These are phyloP conservation scores for Corchorus olitorius DNA, from an alignment of 345 rosid species.

Conservation along the genomic window DNA sequence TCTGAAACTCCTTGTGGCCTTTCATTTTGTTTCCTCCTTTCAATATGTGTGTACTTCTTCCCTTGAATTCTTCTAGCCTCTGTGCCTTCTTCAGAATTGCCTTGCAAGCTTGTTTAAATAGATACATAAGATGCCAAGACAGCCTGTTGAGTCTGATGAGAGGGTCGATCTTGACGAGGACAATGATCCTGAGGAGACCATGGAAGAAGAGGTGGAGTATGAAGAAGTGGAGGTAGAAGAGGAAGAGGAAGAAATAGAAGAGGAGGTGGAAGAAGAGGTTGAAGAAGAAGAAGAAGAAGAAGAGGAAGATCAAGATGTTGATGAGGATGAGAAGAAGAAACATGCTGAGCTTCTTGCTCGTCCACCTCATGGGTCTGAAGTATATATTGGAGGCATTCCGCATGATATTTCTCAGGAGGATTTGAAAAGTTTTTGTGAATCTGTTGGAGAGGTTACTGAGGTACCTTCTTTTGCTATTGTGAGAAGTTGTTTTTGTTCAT, in stretches of 20 bases:
- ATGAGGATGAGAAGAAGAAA: constrained; percentile 46
- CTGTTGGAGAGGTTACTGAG: constrained; percentile 67
- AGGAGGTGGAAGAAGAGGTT: constrained; percentile 43
- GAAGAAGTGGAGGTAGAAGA: constrained; percentile 48
- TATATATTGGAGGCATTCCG: constrained; percentile 67
- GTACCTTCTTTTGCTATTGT: constrained; percentile 29
- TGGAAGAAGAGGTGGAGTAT: constrained; percentile 70
- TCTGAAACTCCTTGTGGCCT: constrained; percentile 53
- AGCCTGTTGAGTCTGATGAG: constrained; percentile 36
- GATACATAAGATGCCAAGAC: constrained; percentile 59
- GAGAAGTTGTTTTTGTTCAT: not conserved
- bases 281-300: constrained; percentile 49
- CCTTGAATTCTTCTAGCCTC: constrained; percentile 77
- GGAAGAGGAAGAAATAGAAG: constrained; percentile 48
- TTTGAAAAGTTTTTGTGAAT: constrained; percentile 57
- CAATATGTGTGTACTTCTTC: constrained; percentile 56
- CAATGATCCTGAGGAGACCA: constrained; percentile 42
- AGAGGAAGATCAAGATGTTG: constrained; percentile 38
- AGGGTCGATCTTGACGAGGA: constrained; percentile 61
- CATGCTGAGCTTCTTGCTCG: constrained; percentile 59
- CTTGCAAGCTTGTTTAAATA: constrained; percentile 19
- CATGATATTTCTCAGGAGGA: constrained; percentile 53
- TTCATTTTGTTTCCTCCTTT: constrained; percentile 62
- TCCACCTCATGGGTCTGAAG: constrained; percentile 77
- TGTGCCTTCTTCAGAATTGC: constrained; percentile 39